Conservation (phyloP, 495 filamentous ascomycete genomes). For the Talaromyces trachyspermus region DNA sequence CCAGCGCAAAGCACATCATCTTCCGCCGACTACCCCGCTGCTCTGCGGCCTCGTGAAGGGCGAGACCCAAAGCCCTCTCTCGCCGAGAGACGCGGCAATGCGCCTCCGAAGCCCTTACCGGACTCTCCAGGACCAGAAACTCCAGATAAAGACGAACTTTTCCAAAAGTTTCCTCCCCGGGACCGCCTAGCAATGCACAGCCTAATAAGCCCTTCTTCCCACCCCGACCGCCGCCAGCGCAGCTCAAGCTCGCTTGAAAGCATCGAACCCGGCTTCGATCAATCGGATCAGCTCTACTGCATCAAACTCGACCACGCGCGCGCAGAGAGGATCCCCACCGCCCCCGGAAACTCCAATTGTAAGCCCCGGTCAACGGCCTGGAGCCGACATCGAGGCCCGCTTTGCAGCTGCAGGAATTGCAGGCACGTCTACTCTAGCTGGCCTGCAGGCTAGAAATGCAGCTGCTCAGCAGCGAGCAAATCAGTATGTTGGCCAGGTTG, state of each 20-base stretch:
- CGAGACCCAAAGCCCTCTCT: conserved; percentile 42
- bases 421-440: conserved; percentile 71
- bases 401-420: conserved; percentile 86
- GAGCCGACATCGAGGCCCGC: conserved; percentile 77
- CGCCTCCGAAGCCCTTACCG: conserved; percentile 65
- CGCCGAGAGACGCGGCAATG: conserved; percentile 64
- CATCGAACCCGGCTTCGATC: conserved; percentile 47
- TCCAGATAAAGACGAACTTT: conserved; percentile 65
- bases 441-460: conserved; percentile 74
- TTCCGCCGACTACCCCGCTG: conserved; percentile 35
- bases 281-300: conserved; percentile 81
- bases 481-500: conserved; percentile 57
- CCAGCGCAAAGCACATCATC: conserved; percentile 29
- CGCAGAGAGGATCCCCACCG: conserved; percentile 85
- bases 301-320: conserved; percentile 87
- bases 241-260: conserved; percentile 27
- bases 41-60: conserved; percentile 40
- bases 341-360: conserved; percentile 92
- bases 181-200: conserved; percentile 5
- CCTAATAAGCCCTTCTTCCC: conserved; percentile 64
- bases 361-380: conserved; percentile 58
- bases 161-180: conserved; percentile 31
- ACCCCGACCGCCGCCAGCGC: conserved; percentile 37
- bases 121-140: conserved; percentile 64
- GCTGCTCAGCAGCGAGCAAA: conserved; percentile 68